Evolutionary conservation across 1,139 yeast genomes (phyloP), one percentile per base, ranked within the genome.

Genomic region (Kluyveromyces sp.): DNA sequence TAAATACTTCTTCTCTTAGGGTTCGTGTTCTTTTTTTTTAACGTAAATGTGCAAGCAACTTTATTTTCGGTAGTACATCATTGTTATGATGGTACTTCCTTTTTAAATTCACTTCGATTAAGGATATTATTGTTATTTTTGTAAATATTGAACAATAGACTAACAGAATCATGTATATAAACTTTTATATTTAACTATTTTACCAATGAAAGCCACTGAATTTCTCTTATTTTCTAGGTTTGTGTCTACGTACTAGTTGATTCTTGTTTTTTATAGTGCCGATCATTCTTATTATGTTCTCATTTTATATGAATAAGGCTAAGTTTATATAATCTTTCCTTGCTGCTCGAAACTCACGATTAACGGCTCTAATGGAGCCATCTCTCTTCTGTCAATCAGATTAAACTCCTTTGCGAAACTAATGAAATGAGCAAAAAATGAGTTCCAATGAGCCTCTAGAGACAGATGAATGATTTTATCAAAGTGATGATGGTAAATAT

Each of bases 371-470:
- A 92, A 69, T 1, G 98, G 98, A 50, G 74, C 84, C 67, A 89
- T 70, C 55, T 92, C 98, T 50, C 74, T 72, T 49, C 80, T 70
- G 54, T 90, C 97, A 42, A 92, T 73, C 54, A 92, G 74, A 47
- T 78, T 82, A 66, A 87, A 92, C 55, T 89, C 96, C 58, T 84
- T 83, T 21, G 84, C 79, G 60, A 92, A 86, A 48, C 95, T 83
- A 44, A 90, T 76, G 61, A 85, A 92, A 65, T 94, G 98, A n/a
- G 96, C 94, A 67, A 92, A 94, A 60, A 90, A 88, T 3, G 97
- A 89, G 66, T 94, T 92, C 96, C 96, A 92, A 64, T 94, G 98
- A 1, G 98, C 97, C 64, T 92, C 98, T 50, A 92, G 67, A 3
- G 95, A 83, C 52, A 94, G 70, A 65, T 92, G 97, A 30, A 92